Evolutionary conservation across 2,329 filamentous ascomycete genomes (phyloP), one percentile per base, ranked within the genome.

Genomic region (Colletotrichum orchidophilum): DNA sequence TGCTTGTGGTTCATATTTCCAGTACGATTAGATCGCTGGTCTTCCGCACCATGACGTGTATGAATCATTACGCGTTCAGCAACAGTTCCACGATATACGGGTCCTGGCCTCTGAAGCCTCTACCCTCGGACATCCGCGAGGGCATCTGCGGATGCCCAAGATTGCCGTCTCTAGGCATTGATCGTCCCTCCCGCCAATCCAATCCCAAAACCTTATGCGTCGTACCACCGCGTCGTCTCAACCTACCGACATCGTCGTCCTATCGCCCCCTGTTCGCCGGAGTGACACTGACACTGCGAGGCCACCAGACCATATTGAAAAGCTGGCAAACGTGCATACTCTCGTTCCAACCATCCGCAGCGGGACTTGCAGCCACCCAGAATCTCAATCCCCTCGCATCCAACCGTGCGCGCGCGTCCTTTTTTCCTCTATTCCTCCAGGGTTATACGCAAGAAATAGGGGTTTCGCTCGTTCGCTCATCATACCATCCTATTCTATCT

Each of bases 101-200:
- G 42, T 42, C 26, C 39, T 50, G n/a, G 42, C 33, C 26, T 52
- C n/a, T 42, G 27, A 46, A 46, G 39, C 7, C 27, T 13, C 15
- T 61, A 7, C 46, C 35, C 21, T 15, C 46, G 12, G 21, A 33
- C 24, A 13, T 60, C 7, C 18, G 39, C 18, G 39, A 46, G 39
- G 12, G 46, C 31, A 27, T 53, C 15, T 12, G 54, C 58, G 27
- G 35, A 49, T 29, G 24, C 29, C 31, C 24, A 50, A 53, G 67
- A 55, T 26, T 50, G 54, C 35, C 49, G 63, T 60, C 63, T 60
- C 29, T 31, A 55, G 55, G 63, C 63, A 70, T 66, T 65, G 68
- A 62, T 71, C 63, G 64, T 52, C 64, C 31, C 39, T 71, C 42
- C 52, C 63, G 63, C 52, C 15, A 67, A 71, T 68, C 39, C 63